These are phyloP conservation scores for Penicillium sp. DNA, from an alignment of 2,329 filamentous ascomycete species.

Conservation along the genomic window DNA sequence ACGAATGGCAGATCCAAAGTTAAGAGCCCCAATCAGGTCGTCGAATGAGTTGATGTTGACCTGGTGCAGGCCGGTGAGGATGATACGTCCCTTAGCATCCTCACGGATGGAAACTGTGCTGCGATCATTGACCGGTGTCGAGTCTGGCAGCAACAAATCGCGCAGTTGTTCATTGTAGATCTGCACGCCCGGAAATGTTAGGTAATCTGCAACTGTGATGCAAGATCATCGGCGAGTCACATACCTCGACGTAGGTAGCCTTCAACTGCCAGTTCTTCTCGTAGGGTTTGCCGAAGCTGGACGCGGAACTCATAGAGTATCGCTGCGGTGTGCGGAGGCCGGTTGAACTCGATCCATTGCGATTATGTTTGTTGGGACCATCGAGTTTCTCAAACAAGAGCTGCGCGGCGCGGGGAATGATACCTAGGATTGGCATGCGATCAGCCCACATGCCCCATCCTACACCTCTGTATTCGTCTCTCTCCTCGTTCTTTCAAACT, in stretches of 20 bases:
- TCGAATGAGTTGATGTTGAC: slow-evolving; percentile 87
- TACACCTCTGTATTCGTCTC: slow-evolving; percentile 3
- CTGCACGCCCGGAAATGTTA: slow-evolving; percentile 44
- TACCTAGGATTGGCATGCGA: slow-evolving; percentile 53
- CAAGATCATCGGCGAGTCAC: no score
- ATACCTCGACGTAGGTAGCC: slow-evolving; percentile 79
- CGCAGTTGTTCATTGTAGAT: slow-evolving; percentile 97
- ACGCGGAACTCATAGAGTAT: slow-evolving; percentile 64
- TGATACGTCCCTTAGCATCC: slow-evolving; percentile 89
- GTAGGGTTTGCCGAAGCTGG: slow-evolving; percentile 43
- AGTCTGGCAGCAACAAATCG: slow-evolving; percentile 80
- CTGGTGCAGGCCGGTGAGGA: slow-evolving; percentile 85
- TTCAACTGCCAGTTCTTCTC: slow-evolving; percentile 88
- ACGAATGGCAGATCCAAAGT: slow-evolving; percentile 88
- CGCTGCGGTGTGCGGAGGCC: slow-evolving; percentile 76
- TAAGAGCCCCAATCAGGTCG: slow-evolving; percentile 82
- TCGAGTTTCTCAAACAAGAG: slow-evolving; percentile 86
- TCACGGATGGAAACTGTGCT: slow-evolving; percentile 85
- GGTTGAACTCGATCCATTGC: slow-evolving; percentile 69
- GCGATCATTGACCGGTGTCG: slow-evolving; percentile 66
- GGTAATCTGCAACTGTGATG: no score
- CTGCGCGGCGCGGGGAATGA: slow-evolving; percentile 87
- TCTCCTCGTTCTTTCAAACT: no score
- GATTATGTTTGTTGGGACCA: slow-evolving; percentile 52
- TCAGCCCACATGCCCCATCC: background rate